Evolutionary conservation across 2,329 filamentous ascomycete genomes (phyloP), one percentile per base, ranked within the genome.

Genomic region (Cladosporium sphaerospermum): DNA sequence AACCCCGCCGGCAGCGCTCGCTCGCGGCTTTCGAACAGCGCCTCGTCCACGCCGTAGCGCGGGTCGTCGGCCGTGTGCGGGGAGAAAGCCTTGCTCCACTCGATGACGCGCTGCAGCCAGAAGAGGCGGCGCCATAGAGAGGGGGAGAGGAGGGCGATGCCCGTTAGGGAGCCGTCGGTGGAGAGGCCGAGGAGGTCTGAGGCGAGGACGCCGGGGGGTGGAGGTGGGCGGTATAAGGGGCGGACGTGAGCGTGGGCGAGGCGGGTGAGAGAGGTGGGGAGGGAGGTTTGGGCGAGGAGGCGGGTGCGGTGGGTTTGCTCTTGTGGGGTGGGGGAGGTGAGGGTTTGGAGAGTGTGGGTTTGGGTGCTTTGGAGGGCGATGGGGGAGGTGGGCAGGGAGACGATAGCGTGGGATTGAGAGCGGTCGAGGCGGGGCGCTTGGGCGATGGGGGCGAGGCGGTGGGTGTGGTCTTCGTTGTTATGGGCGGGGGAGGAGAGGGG

Each of bases 51-150:
- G 34, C 45, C 45, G 45, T 63, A 61, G 14, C 45, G 14, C 14
- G 59, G 49, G 31, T 49, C 45, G 37, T 54, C 32, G 10, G 53
- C 53, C 1, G 58, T 60, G 43, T 60, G 58, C 7, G 65, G 60
- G n/a, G 61, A 63, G 7, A 69, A 58, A 33, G 64, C 59, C 23
- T 69, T 61, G 32, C 56, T 62, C 56, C 68, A 64, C 43, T 67
- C 62, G 48, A 66, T 61, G 45, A 95, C 66, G 54, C 86, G 85
- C 63, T 95, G 85, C 1, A 96, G 65, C 57, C 92, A 82, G 54
- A 79, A 78, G 4, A 97, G 75, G 3, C 95, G 74, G 6, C 78
- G 76, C 81, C 85, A 87, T 7, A 84, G 78, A 2, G 79, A 69
- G 14, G 78, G 62, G 9, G 77, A 73, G 0, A 97, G 71, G 11